Percentiles rank a stretch among this genome's conserved stretches.
Evolutionary conservation across 2,329 filamentous ascomycete species (phyloP).

Genomic region (Colletotrichum phormii): DNA sequence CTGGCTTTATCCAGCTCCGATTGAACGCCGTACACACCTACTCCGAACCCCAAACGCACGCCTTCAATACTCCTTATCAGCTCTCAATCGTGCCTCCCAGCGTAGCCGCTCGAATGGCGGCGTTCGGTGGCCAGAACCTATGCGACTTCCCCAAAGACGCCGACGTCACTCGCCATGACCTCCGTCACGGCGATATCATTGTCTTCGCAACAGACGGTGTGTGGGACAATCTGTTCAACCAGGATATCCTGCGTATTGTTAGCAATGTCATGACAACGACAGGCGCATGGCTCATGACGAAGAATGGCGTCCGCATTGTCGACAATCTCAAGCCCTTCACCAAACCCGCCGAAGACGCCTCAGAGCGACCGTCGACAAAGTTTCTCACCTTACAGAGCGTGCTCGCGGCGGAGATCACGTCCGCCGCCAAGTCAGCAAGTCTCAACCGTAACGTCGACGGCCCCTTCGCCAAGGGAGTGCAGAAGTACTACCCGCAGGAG

Average conservation of each 20-base stretch:
- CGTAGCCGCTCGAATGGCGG: slow-evolving; percentile 81
- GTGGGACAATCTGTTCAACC: slow-evolving; percentile 93
- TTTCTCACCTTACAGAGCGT: slow-evolving; percentile 75
- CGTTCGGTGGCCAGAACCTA: slow-evolving; percentile 85
- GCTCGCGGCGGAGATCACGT: slow-evolving; percentile 82
- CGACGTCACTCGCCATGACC: slow-evolving; percentile 78
- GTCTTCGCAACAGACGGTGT: slow-evolving; percentile 95
- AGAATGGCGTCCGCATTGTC: slow-evolving; percentile 69
- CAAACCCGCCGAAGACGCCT: slow-evolving; percentile 49
- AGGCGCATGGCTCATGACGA: slow-evolving; percentile 78
- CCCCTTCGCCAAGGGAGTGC: slow-evolving; percentile 94
- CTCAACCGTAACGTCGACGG: slow-evolving; percentile 85
- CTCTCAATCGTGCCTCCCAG: slow-evolving; percentile 86
- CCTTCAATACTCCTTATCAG: slow-evolving; percentile 97
- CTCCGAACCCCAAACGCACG: slow-evolving; percentile 91
- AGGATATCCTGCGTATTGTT: slow-evolving; percentile 86
- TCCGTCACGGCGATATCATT: slow-evolving; percentile 93
- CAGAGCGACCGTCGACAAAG: slow-evolving; percentile 38
- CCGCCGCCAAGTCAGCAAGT: slow-evolving; percentile 87
- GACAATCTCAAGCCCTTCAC: slow-evolving; percentile 68
- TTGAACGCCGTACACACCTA: slow-evolving; percentile 86
- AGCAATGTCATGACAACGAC: slow-evolving; percentile 79
- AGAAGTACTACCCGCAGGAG: slow-evolving; percentile 87
- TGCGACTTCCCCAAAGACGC: slow-evolving; percentile 88
- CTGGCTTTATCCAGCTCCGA: slow-evolving; percentile 88